Base-by-base conservation (phyloP, 1,284 basidiomycete genomes). In the Ceratobasidium theobromae region DNA sequence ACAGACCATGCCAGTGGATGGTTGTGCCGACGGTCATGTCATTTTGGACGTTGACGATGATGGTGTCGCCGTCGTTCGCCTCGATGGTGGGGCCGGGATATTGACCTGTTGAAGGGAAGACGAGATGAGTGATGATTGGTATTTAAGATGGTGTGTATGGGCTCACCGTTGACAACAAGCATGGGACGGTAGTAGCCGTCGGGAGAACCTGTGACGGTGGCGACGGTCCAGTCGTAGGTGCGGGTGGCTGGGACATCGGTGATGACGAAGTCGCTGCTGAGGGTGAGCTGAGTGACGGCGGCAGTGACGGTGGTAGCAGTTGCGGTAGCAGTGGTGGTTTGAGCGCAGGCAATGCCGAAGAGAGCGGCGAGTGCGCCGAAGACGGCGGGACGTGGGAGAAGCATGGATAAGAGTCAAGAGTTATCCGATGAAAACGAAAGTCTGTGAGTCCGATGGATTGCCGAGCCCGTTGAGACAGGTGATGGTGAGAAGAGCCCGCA, bases 1-100 rank as follows among this genome's bases (percentile, higher is more conserved):
- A 69, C 45, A 73, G 68, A 1, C 75, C 76, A 54, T 77, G 76
- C 75, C 74, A 75, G 68, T 76, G 75, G 16, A 76, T 69, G 0
- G 72, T 66, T 4, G 74, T 73, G 25, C 69, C 68, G 49, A 72
- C 69, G 23, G 65, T 55, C 27, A 74, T 58, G 25, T 66, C 54
- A 70, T 76, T 76, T 25, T 64, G 58, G 18, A 76, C 73, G n/a
- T 69, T 67, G 14, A 76, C 69, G 38, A 73, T 54, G 25, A 76
- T 48, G 0, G 69, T 71, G 64, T 76, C 76, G 40, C 57, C 57
- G 14, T 33, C 30, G n/a, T n/a, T n/a, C n/a, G n/a, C n/a, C n/a
- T n/a, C n/a, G n/a, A n/a, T n/a, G n/a, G n/a, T n/a, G n/a, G 57
- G 57, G 14, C 57, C 57, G 21, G 57, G 57, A 25, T 60, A 60